Base-by-base conservation (phyloP, 495 filamentous ascomycete genomes). In the Neurospora sublineolata region DNA sequence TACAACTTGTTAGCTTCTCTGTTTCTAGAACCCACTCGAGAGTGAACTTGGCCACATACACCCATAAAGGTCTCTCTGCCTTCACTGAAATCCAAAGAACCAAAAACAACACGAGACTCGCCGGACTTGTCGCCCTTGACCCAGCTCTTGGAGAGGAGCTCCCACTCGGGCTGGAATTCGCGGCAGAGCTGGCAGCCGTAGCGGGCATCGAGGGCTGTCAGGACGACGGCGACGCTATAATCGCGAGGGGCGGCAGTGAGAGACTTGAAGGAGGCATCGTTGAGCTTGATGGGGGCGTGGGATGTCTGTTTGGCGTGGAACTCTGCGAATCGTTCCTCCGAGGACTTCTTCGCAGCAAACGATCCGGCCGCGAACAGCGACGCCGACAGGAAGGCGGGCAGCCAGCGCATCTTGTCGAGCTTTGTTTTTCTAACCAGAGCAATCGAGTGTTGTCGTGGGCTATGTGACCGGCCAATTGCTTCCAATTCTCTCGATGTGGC, bases 141-240 rank as follows among this genome's bases (percentile, higher is more conserved):
- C 95, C 95, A 99, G 83, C 93, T 96, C 78, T 87, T 91, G 18
- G 88, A 86, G 39, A 99, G 86, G 30, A 99, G 79, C 33, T 97
- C 92, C 90, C 93, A 99, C 82, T 99, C 96, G 1, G 95, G 91
- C 77, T 95, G 90, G 81, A 98, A 97, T 70, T 96, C 92, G 41
- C 88, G 87, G 79, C 95, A 99, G 67, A 97, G 84, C 69, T 89
- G 81, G 79, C 95, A 99, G 37, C 92, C 93, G 82, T 90, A 97
- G 30, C 92, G 88, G 44, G 90, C 77, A 76, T 97, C 94, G 73
- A 93, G 80, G 69, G 95, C 95, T 11, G 96, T 99, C 69, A 99
- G 83, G 39, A 98, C 87, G 2, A 98, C 88, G 9, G 88, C 91
- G 16, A 90, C 87, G 40, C 90, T 88, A 79, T 97, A 96, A 80